Conservation (phyloP, 257 asterid genomes). For the Solanum pinnatisectum region DNA sequence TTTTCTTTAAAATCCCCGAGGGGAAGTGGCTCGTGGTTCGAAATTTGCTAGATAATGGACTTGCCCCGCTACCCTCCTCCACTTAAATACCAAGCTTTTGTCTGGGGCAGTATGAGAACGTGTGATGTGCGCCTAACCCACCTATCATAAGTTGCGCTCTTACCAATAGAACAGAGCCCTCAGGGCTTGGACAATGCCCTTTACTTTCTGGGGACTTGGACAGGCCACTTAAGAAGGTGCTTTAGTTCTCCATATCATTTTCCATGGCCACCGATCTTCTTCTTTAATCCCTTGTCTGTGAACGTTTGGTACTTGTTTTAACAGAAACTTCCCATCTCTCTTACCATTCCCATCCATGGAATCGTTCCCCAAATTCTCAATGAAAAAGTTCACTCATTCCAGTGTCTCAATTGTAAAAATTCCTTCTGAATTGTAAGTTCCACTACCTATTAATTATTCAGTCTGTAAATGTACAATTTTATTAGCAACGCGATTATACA, state of each 20-base stretch:
- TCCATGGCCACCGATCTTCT: background rate
- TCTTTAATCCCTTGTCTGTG: background rate
- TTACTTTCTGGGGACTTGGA: background rate
- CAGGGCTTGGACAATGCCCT: background rate
- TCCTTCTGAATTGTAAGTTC: background rate
- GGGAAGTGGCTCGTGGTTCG: background rate
- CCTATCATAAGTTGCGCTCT: background rate
- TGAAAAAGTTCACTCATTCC: background rate
- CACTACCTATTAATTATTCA: background rate
- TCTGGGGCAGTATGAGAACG: background rate
- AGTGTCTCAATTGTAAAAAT: background rate
- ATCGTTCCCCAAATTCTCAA: background rate
- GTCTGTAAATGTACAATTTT: background rate
- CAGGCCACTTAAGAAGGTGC: background rate
- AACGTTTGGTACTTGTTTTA: background rate
- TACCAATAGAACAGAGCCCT: background rate
- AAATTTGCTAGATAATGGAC: background rate
- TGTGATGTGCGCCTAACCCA: background rate
- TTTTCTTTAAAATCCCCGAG: background rate
- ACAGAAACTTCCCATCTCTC: background rate
- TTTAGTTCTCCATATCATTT: background rate
- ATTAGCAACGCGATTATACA: background rate
- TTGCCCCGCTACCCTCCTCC: background rate
- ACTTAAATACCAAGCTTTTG: background rate
- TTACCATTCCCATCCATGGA: background rate